phyloP scores from a whole-genome alignment of 2,329 filamentous ascomycete species.

The Neoscytalidium dimidiatum region DNA sequence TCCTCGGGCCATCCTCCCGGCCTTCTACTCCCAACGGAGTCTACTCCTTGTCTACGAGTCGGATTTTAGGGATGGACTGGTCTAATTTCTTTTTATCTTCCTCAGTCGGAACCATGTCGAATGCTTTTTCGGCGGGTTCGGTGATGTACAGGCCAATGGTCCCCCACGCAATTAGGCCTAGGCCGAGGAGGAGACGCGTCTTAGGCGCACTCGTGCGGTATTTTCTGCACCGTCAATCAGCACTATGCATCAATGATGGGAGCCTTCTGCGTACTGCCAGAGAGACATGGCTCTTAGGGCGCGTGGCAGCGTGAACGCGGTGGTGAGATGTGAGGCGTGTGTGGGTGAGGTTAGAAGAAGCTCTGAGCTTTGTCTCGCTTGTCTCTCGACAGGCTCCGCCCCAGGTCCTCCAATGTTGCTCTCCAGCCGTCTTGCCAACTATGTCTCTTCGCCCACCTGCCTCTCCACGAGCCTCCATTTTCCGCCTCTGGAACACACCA shows the following conservation, averaged over 20 bases:
- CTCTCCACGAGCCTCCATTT: constrained; percentile 4
- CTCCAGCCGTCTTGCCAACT: constrained; percentile 8
- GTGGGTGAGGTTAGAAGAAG: constrained; percentile 19
- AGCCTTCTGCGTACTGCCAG: constrained; percentile 35
- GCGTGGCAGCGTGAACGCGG: neutral
- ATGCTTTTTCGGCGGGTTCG: constrained; percentile 70
- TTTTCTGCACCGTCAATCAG: constrained; percentile 29
- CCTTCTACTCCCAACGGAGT: too few relatives aligned
- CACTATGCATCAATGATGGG: neutral
- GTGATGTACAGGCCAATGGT: constrained; percentile 70
- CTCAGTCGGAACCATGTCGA: constrained; percentile 72
- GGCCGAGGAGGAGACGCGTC: constrained; percentile 71
- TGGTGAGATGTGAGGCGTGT: neutral
- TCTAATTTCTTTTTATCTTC: constrained; percentile 70
- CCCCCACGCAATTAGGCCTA: constrained; percentile 77
- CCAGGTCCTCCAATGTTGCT: constrained; percentile 9
- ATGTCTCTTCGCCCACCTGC: constrained; percentile 10
- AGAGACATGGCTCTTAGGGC: constrained; percentile 31
- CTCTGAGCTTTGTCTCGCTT: constrained; percentile 16
- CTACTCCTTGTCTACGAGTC: constrained; percentile 52
- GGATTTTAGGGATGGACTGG: constrained; percentile 63
- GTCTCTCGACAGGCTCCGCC: constrained; percentile 7
- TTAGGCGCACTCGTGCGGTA: constrained; percentile 72
- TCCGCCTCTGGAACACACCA: constrained; percentile 2
- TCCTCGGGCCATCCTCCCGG: too few relatives aligned